Evolutionary conservation across 306 rosid genomes (phyloP).

Genomic region (Glycyrrhiza uralensis): DNA sequence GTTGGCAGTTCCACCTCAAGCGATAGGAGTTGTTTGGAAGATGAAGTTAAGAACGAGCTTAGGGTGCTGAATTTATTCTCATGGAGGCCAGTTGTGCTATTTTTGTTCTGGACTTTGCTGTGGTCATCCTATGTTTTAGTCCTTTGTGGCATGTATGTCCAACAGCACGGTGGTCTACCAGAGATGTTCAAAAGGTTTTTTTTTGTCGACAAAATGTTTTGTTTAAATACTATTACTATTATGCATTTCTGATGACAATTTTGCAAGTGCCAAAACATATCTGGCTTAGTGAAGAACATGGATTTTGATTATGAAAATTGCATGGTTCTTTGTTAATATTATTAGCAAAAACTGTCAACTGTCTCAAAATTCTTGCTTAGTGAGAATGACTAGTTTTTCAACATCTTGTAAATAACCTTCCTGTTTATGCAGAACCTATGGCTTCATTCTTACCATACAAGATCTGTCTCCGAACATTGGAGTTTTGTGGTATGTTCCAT

Average conservation of each 20-base stretch:
- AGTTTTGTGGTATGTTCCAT: conserved; percentile 72
- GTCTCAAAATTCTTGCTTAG: background rate
- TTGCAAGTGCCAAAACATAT: background rate
- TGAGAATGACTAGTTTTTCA: conserved; percentile 5
- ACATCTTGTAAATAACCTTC: conserved; percentile 13
- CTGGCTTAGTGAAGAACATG: conserved; percentile 1
- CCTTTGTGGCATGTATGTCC: conserved; percentile 61
- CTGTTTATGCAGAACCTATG: conserved; percentile 77
- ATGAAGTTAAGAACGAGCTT: conserved; percentile 36
- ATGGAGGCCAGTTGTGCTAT: conserved; percentile 55
- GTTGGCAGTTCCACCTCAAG: conserved; percentile 39
- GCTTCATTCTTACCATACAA: conserved; percentile 85
- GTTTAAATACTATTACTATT: background rate
- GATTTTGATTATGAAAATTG: conserved; percentile 13
- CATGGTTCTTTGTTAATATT: background rate
- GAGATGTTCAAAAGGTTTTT: conserved; percentile 97
- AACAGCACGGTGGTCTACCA: conserved; percentile 70
- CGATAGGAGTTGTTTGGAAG: conserved; percentile 36
- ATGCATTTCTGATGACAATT: background rate
- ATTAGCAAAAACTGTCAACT: background rate
- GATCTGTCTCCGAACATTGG: conserved; percentile 95
- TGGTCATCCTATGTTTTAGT: conserved; percentile 78
- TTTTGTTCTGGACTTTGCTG: conserved; percentile 56
- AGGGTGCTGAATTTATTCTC: conserved; percentile 40
- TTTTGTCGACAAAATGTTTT: conserved; percentile 82